Evolutionary conservation across 2,329 filamentous ascomycete genomes (phyloP), one percentile per base, ranked within the genome.

Genomic region (Penicillium occitanis): DNA sequence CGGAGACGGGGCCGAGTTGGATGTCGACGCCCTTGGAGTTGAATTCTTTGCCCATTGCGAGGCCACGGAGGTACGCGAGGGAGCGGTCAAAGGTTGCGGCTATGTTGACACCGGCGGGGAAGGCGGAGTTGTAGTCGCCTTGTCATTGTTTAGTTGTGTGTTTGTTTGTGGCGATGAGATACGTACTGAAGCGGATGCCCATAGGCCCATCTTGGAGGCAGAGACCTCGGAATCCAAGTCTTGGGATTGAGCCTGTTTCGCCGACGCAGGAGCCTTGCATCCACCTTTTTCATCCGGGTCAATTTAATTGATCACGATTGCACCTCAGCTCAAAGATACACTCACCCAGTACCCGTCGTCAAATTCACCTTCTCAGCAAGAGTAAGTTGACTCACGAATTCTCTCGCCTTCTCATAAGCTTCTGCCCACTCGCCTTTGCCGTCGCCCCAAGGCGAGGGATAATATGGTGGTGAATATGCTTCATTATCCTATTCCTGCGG

Each of bases 361-460:
- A 98, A 77, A 78, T 98, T 98, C 78, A 98, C 93, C 81, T 97
- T 97, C 77, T 97, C 93, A 11, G 88, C 75, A 35, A 97, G 83
- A 0, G 92, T 96, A 78, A 97, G 80, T 75, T 93, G 88, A 8
- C 90, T 90, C 53, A 97, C 92, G 73, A 97, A 94, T 1, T 84
- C 86, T 70, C 86, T 87, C 0, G 93, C 93, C 77, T 90, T 89
- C 22, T 79, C 81, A 71, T 96, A 93, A 42, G 92, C 92, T 8
- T 88, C 85, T 64, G 86, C 84, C 92, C 93, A 97, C 55, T 85
- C 81, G 13, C 90, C 91, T 7, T 86, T 77, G 22, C 91, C 90
- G 68, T 91, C 86, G 80, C 90, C 89, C 92, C 93, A 96, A 81
- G 93, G 93, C 35, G 91, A 93, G 0, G 93, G 93, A 74, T 97